Evolutionary conservation across 2,329 filamentous ascomycete species (phyloP), one percentile per base, ranked within the genome.

Genomic region (Hypocrella siamensis): DNA sequence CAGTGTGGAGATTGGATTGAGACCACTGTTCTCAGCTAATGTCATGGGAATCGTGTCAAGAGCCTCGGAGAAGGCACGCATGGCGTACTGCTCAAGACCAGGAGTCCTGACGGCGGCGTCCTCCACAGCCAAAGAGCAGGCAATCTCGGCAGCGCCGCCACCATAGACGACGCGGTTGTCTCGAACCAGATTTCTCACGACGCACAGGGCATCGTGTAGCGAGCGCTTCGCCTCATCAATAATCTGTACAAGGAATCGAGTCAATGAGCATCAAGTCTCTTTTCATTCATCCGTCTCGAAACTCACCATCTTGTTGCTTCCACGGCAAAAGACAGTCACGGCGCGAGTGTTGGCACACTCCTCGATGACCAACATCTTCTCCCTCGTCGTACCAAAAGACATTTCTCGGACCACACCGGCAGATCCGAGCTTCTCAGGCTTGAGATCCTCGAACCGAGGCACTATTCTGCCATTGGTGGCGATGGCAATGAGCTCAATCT

Each of bases 301-400:
- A 57, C 69, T 52, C 58, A 88, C 83, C 90, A 98, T 98, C 70
- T 96, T 98, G 72, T 98, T 98, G 67, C 85, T 93, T 49, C 90
- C 90, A 49, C 90, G 72, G 38, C 98, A 82, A 56, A 98, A 98
- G 34, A 93, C 76, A 3, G 90, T 98, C 38, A 98, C 92, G 28
- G 90, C 90, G 47, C 90, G 70, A 36, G 84, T 93, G 64, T 98
- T 98, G 49, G 92, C 90, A 53, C 90, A 98, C 61, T 98, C 90
- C 62, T 98, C 92, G 46, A 98, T 98, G 35, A 98, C 83, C 46
- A 98, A 67, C 90, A 98, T 98, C 74, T 98, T 96, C 61, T 98
- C 90, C 50, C 90, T 74, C 27, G 90, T 98, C 2, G 90, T 98
- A 47, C 90, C 90, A 49, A 98, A 98, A 18, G 75, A 80, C 79